phyloP scores from a whole-genome alignment of 108 stramenopile genomes.

The Cyclotella baltica region DNA sequence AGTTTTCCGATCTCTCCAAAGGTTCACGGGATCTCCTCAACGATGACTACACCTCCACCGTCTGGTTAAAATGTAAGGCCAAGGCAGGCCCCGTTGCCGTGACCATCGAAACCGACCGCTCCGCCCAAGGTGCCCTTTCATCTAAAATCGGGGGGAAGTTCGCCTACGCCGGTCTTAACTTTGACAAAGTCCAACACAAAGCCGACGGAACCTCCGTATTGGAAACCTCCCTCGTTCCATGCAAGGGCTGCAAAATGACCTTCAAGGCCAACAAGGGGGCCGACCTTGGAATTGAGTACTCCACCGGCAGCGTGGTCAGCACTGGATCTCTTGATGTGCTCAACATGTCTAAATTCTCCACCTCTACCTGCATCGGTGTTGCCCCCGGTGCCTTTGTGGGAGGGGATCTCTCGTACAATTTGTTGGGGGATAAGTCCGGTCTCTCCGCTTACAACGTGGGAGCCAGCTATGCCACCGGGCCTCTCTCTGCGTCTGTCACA shows the following conservation, averaged over 20 bases:
- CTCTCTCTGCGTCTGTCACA: conserved; percentile 80
- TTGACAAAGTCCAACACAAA: conserved; percentile 88
- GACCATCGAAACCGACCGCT: conserved; percentile 89
- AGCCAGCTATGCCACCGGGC: conserved; percentile 81
- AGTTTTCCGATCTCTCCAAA: conserved; percentile 89
- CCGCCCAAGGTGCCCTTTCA: conserved; percentile 71
- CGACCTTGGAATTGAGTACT: conserved; percentile 89
- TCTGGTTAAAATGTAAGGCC: conserved; percentile 89
- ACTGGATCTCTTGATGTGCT: conserved; percentile 85
- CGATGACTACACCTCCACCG: conserved; percentile 87
- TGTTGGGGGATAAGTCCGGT: conserved; percentile 80
- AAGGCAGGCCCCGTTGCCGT: conserved; percentile 87
- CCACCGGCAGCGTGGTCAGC: conserved; percentile 74
- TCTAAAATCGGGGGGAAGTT: conserved; percentile 92
- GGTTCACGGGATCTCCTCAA: conserved; percentile 83
- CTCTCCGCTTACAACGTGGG: conserved; percentile 84
- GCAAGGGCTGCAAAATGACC: conserved; percentile 79
- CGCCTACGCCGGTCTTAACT: conserved; percentile 87
- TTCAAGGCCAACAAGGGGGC: conserved; percentile 94
- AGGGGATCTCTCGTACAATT: conserved; percentile 85
- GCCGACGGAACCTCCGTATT: conserved; percentile 86
- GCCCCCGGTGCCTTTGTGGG: conserved; percentile 83
- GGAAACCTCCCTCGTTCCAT: conserved; percentile 84
- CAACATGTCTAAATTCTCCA: conserved; percentile 82
- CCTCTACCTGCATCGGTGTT: conserved; percentile 81